A percentile compares a stretch with the other conserved stretches of the same genome.
These are phyloP conservation scores for Trichosporon asahii DNA, from an alignment of 1,284 basidiomycete genomes.

Conservation along the genomic window DNA sequence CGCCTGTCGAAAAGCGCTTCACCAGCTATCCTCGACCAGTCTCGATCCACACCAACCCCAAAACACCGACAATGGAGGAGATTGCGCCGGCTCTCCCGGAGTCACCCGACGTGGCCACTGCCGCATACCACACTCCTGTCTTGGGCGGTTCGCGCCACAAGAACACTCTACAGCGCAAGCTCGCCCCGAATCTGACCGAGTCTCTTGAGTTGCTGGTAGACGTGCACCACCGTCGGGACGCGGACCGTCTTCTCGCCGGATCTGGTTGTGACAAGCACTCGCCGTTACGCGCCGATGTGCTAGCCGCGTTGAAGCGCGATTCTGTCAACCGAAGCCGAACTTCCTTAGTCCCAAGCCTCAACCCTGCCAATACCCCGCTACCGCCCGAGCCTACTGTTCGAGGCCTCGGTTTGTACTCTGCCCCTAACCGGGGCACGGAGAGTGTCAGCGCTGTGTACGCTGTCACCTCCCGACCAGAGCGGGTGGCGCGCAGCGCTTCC, in stretches of 20 bases:
- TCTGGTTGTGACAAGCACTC: background rate
- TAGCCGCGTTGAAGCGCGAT: background rate
- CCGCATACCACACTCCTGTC: slow-evolving; percentile 4
- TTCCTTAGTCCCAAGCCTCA: background rate
- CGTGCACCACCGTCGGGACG: slow-evolving; percentile 14
- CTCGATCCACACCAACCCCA: slow-evolving; percentile 1
- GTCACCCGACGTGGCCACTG: slow-evolving; percentile 3
- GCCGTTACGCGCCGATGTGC: background rate
- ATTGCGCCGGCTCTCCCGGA: background rate
- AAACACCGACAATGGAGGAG: slow-evolving; percentile 2
- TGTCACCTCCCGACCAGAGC: background rate
- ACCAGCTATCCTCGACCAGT: background rate
- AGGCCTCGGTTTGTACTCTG: background rate
- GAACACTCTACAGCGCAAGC: slow-evolving; percentile 23
- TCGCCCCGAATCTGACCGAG: slow-evolving; percentile 37
- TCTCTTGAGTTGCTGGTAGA: slow-evolving; percentile 32
- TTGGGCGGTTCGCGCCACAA: background rate
- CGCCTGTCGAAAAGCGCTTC: background rate
- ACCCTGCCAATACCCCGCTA: background rate
- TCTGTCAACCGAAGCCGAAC: slow-evolving; percentile 5
- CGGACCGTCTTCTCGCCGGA: slow-evolving; percentile 1
- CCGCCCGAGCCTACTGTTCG: slow-evolving; percentile 1
- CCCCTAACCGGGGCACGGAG: background rate
- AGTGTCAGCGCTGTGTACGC: background rate
- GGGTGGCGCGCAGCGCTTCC: background rate